Conservation (phyloP, 2,329 filamentous ascomycete genomes). For the Ophiobolus disseminans region DNA sequence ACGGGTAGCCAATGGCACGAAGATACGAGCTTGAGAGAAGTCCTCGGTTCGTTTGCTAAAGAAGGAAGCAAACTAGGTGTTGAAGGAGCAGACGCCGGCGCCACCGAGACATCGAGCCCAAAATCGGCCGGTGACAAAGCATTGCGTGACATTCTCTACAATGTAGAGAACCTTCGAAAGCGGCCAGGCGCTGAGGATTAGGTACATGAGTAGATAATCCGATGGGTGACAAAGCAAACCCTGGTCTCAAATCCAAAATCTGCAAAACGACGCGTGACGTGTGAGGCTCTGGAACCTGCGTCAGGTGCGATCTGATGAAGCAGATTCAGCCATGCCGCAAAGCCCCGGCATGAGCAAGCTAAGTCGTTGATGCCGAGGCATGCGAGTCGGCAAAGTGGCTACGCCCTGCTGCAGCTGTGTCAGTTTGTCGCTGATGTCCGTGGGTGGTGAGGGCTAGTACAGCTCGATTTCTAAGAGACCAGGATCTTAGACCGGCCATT, state of each 20-base stretch:
- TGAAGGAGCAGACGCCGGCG: slow-evolving; percentile 21
- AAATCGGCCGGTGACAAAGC: slow-evolving; percentile 43
- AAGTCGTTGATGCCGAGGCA: slow-evolving; percentile 1
- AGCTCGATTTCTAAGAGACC: slow-evolving; percentile 31
- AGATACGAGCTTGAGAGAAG: slow-evolving; percentile 17
- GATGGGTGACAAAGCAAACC: no score
- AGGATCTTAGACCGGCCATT: slow-evolving; percentile 16
- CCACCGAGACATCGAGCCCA: slow-evolving; percentile 27
- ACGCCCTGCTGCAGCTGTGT: slow-evolving; percentile 12
- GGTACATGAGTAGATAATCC: no score
- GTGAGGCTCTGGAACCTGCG: slow-evolving; percentile 22
- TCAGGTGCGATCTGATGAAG: slow-evolving; percentile 23
- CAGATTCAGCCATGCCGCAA: slow-evolving; percentile 5
- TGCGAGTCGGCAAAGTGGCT: slow-evolving; percentile 16
- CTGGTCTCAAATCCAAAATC: no score
- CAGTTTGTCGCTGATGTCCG: slow-evolving; percentile 12
- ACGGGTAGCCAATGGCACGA: slow-evolving; percentile 32
- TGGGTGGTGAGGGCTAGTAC: slow-evolving; percentile 26
- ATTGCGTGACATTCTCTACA: slow-evolving; percentile 56
- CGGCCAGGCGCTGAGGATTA: slow-evolving; percentile 50
- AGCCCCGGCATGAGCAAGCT: no score
- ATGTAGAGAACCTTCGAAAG: slow-evolving; percentile 59
- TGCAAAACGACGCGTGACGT: slow-evolving; percentile 26
- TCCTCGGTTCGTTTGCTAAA: slow-evolving; percentile 26
- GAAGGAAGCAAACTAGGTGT: slow-evolving; percentile 2